phyloP scores from a whole-genome alignment of 495 filamentous ascomycete species.

The Talaromyces ruber region DNA sequence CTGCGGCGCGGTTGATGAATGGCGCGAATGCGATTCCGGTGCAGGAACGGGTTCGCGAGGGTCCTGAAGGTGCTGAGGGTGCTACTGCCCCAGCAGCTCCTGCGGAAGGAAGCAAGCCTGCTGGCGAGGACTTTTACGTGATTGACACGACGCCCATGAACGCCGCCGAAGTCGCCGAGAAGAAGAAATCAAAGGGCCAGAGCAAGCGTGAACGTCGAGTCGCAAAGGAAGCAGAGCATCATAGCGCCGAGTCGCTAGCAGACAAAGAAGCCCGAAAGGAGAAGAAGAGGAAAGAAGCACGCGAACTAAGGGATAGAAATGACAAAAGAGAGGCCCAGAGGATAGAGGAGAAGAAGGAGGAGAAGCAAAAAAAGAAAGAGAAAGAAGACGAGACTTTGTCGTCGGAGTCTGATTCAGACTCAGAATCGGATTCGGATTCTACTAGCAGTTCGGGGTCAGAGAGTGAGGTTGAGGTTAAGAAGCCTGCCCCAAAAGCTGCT shows the following conservation, averaged over 20 bases:
- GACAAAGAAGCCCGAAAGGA: constrained; percentile 18
- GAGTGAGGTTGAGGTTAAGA: not conserved
- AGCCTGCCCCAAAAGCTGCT: not conserved
- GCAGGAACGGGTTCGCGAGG: not conserved
- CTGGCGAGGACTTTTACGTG: not conserved
- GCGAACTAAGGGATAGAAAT: constrained; percentile 13
- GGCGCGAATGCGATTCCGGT: constrained; percentile 8
- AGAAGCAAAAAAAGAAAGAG: constrained; percentile 14
- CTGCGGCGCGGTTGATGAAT: not conserved
- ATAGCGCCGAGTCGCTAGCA: not conserved
- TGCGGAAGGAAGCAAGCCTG: not conserved
- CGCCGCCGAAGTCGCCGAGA: constrained; percentile 1
- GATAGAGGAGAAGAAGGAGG: constrained; percentile 13
- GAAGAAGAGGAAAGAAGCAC: constrained; percentile 14
- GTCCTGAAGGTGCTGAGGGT: not conserved
- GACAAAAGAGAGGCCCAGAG: constrained; percentile 13
- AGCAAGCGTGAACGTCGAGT: not conserved
- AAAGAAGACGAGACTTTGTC: constrained; percentile 8
- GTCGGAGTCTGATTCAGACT: constrained; percentile 2
- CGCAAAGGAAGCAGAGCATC: not conserved
- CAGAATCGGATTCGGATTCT: not conserved
- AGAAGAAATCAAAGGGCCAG: constrained; percentile 1
- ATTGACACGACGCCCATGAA: constrained; percentile 6
- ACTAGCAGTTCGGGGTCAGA: not conserved
- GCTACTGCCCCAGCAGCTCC: not conserved